Evolutionary conservation across 768 basidiomycete genomes (phyloP).

Genomic region (Suillus tomentosus): DNA sequence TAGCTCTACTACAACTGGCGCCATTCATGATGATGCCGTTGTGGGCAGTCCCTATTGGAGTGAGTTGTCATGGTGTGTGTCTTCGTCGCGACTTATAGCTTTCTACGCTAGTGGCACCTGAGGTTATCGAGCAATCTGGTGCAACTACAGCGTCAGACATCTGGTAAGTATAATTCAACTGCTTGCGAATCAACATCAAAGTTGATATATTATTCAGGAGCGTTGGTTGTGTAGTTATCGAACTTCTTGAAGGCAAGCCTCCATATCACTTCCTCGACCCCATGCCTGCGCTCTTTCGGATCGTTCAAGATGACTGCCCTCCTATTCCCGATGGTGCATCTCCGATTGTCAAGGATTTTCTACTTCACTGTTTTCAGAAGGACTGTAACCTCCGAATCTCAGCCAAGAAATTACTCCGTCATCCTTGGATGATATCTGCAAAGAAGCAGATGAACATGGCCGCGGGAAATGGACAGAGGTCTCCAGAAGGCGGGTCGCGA

Average conservation of each 20-base stretch:
- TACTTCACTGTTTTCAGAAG: conserved; percentile 98
- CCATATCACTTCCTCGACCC: conserved; percentile 96
- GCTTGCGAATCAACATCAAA: conserved; percentile 1
- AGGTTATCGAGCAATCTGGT: conserved; percentile 97
- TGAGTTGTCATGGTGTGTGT: conserved; percentile 40
- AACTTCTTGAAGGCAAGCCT: conserved; percentile 85
- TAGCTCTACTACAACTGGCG: conserved; percentile 71
- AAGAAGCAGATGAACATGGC: conserved; percentile 64
- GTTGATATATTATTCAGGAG: conserved; percentile 45
- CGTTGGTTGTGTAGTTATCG: conserved; percentile 97
- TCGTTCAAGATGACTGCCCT: conserved; percentile 97
- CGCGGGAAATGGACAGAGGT: conserved; percentile 28
- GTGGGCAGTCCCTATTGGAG: conserved; percentile 99
- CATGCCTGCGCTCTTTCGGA: conserved; percentile 98
- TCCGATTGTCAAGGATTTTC: conserved; percentile 93
- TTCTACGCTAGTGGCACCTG: conserved; percentile 80
- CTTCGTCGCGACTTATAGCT: conserved; percentile 11
- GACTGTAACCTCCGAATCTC: conserved; percentile 93
- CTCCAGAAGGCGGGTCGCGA: conserved; percentile 17
- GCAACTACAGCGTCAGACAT: conserved; percentile 98
- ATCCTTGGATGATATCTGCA: conserved; percentile 95
- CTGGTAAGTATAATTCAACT: conserved; percentile 55
- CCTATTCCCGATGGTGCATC: conserved; percentile 96
- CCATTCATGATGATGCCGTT: conserved; percentile 84
- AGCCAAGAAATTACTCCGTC: conserved; percentile 87